Evolutionary conservation across 1,139 yeast species (phyloP), one percentile per base, ranked within the genome.

Genomic region (Yamadazyma diddensiae): DNA sequence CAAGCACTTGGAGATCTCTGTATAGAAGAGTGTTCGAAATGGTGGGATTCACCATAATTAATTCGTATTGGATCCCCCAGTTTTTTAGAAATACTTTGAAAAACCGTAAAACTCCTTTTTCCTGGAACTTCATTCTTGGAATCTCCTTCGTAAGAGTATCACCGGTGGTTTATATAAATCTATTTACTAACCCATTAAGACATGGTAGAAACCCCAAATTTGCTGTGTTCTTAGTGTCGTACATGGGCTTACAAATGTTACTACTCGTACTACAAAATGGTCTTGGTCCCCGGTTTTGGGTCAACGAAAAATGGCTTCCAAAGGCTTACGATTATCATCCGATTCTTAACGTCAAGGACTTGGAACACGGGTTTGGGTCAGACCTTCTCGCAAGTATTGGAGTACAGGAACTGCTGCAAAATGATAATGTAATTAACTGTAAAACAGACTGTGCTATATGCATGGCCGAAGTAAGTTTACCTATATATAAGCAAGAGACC

Each of bases 1-100:
- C 87, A 1, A 52, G 72, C 2, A 57, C 75, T 22, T 86, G 94
- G 94, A 77, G 92, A 22, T 63, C 65, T 19, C 58, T 56, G 10
- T 59, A 75, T 28, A 65, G 96, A 35, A 56, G 57, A 15, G 47
- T 65, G 3, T 76, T 80, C 50, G 95, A 87, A 51, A 78, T 73
- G 38, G 35, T 70, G 2, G 60, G 74, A 1, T 52, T 82, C 5
- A 40, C 79, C 2, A 36, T 68, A 1, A 50, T 82, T 20, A 84
- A 79, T 52, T 84, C 95, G 1, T 79, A 76, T 45, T 90, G 97
- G 97, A 46, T 83, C n/a, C 97, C 97, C 0, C 98, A 90, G 54
- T 82, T 87, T 31, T 76, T 79, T 40, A 69, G 96, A 46, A 86
- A 87, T 50, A 79, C 84, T 4, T 58, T 83, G 14, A 71, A 86